These are phyloP conservation scores for Penicillium glabrum DNA, from an alignment of 2,329 filamentous ascomycete species.

Conservation along the genomic window DNA sequence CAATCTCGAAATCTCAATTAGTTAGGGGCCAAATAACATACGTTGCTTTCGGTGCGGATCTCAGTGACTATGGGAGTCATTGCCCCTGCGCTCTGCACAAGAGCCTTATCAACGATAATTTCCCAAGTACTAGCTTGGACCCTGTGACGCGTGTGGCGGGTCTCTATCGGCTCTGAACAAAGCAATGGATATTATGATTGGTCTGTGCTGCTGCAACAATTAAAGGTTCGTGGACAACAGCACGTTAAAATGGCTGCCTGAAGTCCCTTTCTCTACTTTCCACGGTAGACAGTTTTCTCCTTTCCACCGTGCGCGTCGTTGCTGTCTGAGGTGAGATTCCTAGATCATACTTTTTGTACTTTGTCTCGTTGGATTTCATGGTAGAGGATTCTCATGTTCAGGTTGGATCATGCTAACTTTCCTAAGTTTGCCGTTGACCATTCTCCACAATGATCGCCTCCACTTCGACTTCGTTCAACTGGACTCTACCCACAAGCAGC, in stretches of 20 bases:
- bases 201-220: not conserved
- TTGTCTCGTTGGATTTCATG: not conserved
- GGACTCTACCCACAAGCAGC: slow-evolving; percentile 34
- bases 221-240: not conserved
- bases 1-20: not conserved
- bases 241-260: slow-evolving; percentile 15
- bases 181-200: not conserved
- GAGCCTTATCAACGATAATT: not conserved
- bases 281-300: not conserved
- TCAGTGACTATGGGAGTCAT: no score
- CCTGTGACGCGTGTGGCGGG: slow-evolving; percentile 14
- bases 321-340: not conserved
- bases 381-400: not conserved
- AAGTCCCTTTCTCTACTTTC: not conserved
- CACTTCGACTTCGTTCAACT: slow-evolving; percentile 29
- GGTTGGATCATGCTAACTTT: not conserved
- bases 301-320: not conserved
- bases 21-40: not conserved
- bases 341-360: not conserved
- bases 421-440: not conserved
- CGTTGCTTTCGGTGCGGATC: not conserved
- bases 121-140: not conserved
- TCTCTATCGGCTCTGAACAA: not conserved
- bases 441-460: slow-evolving; percentile 16
- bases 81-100: not conserved